Evolutionary conservation across 495 filamentous ascomycete genomes (phyloP).

Genomic region (Xylaria intraflava): DNA sequence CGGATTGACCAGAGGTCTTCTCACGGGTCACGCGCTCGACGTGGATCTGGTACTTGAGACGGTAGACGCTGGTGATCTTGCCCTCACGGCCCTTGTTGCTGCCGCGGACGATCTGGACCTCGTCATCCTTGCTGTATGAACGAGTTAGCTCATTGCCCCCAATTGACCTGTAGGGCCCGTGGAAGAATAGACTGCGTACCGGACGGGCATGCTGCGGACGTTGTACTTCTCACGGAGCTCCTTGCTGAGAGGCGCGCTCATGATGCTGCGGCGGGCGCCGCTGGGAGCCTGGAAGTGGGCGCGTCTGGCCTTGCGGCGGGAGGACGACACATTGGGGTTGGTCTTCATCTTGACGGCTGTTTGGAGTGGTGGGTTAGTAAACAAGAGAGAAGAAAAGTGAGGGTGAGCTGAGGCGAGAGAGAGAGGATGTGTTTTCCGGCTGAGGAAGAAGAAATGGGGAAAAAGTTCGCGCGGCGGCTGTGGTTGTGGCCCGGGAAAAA

Average conservation of each 20-base stretch:
- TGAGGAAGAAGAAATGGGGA: not conserved
- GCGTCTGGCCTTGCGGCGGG: constrained; percentile 95
- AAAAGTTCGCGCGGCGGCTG: not conserved
- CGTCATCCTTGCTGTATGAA: constrained; percentile 71
- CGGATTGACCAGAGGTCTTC: constrained; percentile 87
- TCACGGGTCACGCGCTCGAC: constrained; percentile 87
- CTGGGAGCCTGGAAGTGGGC: constrained; percentile 92
- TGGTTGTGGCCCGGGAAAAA: not conserved
- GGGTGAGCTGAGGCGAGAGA: constrained; percentile 2
- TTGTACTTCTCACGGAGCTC: constrained; percentile 95
- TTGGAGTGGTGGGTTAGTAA: constrained; percentile 5
- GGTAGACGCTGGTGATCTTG: constrained; percentile 93
- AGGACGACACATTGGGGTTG: constrained; percentile 54
- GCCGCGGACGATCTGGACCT: constrained; percentile 83
- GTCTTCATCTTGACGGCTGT: constrained; percentile 11
- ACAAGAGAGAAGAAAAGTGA: not conserved
- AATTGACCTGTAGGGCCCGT: not conserved
- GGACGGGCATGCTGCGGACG: constrained; percentile 93
- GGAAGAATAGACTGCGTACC: constrained; percentile 25
- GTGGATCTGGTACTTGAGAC: constrained; percentile 92
- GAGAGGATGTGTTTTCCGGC: not conserved
- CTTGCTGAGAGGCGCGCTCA: constrained; percentile 90
- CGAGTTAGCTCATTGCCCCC: not conserved
- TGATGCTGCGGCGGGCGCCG: constrained; percentile 82
- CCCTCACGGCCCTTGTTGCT: constrained; percentile 91